A percentile compares a stretch with the other conserved stretches of the same genome.
Conservation (phyloP, 306 rosid genomes). For the Lupinus albus region DNA sequence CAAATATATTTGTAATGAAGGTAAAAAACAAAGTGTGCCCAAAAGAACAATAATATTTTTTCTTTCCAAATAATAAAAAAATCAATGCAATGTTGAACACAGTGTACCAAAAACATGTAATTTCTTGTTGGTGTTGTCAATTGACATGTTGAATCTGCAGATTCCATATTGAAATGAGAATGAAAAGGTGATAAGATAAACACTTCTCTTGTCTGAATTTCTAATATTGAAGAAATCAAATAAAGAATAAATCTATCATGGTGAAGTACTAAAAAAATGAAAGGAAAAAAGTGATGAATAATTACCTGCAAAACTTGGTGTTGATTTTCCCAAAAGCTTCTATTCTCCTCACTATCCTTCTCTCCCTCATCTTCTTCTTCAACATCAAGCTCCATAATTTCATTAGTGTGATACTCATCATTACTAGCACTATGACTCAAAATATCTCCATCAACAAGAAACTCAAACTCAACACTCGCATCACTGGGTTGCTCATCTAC, state of each 20-base stretch:
- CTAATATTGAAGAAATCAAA: too few species aligned
- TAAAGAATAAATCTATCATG: too few species aligned
- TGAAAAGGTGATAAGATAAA: too few species aligned
- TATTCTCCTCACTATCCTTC: constrained; percentile 39
- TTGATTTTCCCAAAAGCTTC: constrained; percentile 74
- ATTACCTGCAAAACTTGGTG: constrained; percentile 66
- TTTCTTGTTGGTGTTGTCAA: too few species aligned
- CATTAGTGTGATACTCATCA: constrained; percentile 38
- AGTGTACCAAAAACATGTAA: too few species aligned
- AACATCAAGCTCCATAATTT: constrained; percentile 41
- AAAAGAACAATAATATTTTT: too few species aligned
- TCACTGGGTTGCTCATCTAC: not conserved
- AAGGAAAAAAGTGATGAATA: not conserved
- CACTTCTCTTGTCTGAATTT: too few species aligned
- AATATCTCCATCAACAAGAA: constrained; percentile 49
- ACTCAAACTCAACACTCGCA: constrained; percentile 59
- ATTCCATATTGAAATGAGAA: too few species aligned
- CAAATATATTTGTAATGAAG: too few species aligned
- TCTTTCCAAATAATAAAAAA: not conserved
- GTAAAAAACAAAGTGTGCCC: too few species aligned
- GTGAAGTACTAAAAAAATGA: too few species aligned
- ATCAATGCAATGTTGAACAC: not conserved
- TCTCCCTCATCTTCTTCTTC: constrained; percentile 21
- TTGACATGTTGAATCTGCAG: too few species aligned
- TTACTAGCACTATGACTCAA: constrained; percentile 41